Conservation (phyloP, 2,329 filamentous ascomycete genomes). For the Cladorrhinum sp. region DNA sequence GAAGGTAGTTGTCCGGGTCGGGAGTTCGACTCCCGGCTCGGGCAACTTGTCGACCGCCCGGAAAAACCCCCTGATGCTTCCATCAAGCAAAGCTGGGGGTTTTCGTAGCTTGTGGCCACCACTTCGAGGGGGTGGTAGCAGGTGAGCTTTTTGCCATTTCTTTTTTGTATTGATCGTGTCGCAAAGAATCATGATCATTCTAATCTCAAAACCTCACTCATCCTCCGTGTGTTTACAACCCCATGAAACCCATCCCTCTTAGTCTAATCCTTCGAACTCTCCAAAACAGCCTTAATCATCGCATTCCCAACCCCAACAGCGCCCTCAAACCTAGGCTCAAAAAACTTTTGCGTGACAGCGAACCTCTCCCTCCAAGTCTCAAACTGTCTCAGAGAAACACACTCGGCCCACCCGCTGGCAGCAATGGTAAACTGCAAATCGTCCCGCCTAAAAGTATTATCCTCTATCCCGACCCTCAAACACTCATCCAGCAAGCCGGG, state of each 20-base stretch:
- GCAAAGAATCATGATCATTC: too few species aligned
- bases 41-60: too few species aligned
- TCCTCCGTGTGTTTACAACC: background rate
- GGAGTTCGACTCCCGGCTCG: too few species aligned
- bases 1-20: too few species aligned
- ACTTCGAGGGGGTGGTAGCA: too few species aligned
- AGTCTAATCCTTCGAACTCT: slow-evolving; percentile 59
- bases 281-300: slow-evolving; percentile 94
- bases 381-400: slow-evolving; percentile 87
- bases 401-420: slow-evolving; percentile 91
- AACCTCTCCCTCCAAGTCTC: slow-evolving; percentile 91
- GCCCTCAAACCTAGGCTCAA: slow-evolving; percentile 83
- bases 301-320: slow-evolving; percentile 86
- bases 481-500: slow-evolving; percentile 76
- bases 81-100: too few species aligned
- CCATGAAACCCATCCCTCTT: background rate
- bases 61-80: too few species aligned
- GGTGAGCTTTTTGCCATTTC: too few species aligned
- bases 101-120: too few species aligned
- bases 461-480: slow-evolving; percentile 80
- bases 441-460: slow-evolving; percentile 89
- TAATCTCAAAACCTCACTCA: background rate
- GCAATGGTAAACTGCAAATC: slow-evolving; percentile 98
- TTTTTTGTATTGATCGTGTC: too few species aligned
- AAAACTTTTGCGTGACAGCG: slow-evolving; percentile 84